phyloP scores from a whole-genome alignment of 129 eudicot genomes.

The Centaurea solstitialis region DNA sequence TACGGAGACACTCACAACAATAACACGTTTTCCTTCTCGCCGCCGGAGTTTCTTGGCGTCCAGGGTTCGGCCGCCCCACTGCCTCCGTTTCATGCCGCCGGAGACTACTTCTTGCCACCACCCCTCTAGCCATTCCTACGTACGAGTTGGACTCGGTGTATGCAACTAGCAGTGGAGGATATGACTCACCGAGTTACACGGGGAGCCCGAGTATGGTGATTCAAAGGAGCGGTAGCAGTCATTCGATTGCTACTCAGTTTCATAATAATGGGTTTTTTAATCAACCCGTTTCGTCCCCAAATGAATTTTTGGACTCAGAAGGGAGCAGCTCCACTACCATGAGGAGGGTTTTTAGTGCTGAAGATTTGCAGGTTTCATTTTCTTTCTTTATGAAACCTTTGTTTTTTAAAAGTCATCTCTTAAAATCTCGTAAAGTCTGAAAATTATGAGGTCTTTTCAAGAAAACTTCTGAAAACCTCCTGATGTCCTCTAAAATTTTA shows the following conservation, averaged over 20 bases:
- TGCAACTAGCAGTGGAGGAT: constrained; percentile 38
- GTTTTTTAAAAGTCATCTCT: too few species aligned
- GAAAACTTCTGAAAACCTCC: too few species aligned
- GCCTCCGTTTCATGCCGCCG: neutral
- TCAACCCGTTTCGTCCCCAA: constrained; percentile 31
- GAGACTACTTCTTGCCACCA: constrained; percentile 18
- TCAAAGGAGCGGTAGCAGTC: constrained; percentile 30
- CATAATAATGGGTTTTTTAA: constrained; percentile 18
- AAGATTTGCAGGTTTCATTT: constrained; percentile 36
- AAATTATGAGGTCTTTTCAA: too few species aligned
- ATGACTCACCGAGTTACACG: constrained; percentile 33
- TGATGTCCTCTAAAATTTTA: too few species aligned
- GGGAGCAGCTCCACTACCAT: constrained; percentile 23
- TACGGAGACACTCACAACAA: constrained; percentile 36
- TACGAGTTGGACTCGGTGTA: constrained; percentile 36
- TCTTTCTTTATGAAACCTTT: neutral
- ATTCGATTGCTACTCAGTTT: constrained; percentile 31
- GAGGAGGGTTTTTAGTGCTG: constrained; percentile 35
- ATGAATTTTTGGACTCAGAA: constrained; percentile 28
- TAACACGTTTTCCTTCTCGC: constrained; percentile 25
- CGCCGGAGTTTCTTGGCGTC: constrained; percentile 12
- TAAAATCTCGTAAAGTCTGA: too few species aligned
- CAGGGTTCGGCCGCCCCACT: constrained; percentile 9
- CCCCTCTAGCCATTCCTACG: constrained; percentile 26
- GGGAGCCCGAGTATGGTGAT: constrained; percentile 22